A percentile compares a stretch with the other conserved stretches of the same genome.
Evolutionary conservation across 176 grass and related monocot genomes (phyloP).

Genomic region (Eleusine indica): DNA sequence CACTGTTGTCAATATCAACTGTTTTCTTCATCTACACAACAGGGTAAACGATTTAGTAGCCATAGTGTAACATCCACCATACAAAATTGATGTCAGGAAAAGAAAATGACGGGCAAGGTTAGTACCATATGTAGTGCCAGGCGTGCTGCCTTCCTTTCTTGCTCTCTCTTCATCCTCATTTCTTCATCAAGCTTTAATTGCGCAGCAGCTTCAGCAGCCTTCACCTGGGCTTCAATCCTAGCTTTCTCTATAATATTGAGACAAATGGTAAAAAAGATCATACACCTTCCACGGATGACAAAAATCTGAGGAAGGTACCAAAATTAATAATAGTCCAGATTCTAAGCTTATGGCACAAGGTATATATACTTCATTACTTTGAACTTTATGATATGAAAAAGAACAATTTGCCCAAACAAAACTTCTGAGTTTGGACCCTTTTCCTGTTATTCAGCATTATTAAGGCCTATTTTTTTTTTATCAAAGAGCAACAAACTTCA

Average conservation of each 20-base stretch:
- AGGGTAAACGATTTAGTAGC: conserved; percentile 18
- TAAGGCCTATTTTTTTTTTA: background rate
- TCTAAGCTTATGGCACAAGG: background rate
- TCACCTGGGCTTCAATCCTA: conserved; percentile 86
- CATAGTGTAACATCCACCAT: conserved; percentile 21
- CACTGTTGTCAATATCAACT: conserved; percentile 82
- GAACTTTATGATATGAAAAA: background rate
- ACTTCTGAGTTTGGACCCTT: background rate
- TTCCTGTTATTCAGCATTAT: background rate
- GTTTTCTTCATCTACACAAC: conserved; percentile 83
- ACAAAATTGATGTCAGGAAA: conserved; percentile 22
- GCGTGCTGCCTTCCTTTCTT: conserved; percentile 82
- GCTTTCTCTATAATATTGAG: conserved; percentile 62
- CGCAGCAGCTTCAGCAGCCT: conserved; percentile 70
- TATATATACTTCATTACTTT: background rate
- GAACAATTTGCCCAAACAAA: background rate
- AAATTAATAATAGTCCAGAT: background rate
- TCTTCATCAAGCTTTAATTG: conserved; percentile 65
- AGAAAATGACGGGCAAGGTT: background rate
- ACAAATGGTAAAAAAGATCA: background rate
- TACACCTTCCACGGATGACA: conserved; percentile 14
- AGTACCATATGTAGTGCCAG: conserved; percentile 68
- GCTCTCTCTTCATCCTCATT: conserved; percentile 66
- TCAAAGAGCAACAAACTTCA: background rate
- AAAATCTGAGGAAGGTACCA: background rate